These are phyloP conservation scores for Fusarium euwallaceae DNA, from an alignment of 2,329 filamentous ascomycete species.

Conservation along the genomic window DNA sequence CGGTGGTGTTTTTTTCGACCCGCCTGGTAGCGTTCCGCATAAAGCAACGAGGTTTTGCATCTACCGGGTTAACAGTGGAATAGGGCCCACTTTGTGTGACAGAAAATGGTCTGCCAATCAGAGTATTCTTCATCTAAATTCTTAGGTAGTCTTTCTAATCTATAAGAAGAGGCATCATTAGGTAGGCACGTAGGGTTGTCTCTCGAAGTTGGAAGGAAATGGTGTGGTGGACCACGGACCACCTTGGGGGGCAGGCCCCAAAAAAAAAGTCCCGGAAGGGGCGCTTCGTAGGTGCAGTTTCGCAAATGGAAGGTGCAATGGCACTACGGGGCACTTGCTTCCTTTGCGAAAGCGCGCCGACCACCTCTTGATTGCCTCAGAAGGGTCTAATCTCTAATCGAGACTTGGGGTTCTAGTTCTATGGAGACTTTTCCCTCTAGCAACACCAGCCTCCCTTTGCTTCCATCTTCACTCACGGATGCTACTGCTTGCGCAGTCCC, in stretches of 20 bases:
- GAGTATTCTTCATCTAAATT: no score
- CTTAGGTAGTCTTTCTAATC: no score
- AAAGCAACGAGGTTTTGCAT: no score
- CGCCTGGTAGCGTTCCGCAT: no score
- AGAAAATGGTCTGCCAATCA: no score
- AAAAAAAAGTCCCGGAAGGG: conserved; percentile 6
- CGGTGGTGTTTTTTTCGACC: no score
- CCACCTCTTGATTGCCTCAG: conserved; percentile 35
- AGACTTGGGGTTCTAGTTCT: no score
- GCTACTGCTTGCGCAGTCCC: background rate
- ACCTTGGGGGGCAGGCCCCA: background rate
- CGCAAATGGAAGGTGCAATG: conserved; percentile 33
- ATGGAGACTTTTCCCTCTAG: background rate
- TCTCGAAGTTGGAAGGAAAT: background rate
- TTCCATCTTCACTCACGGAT: background rate
- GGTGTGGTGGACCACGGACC: background rate
- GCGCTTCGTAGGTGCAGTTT: background rate
- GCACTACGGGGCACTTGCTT: conserved; percentile 4
- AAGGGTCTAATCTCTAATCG: conserved; percentile 10
- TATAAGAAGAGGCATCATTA: no score
- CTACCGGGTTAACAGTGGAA: no score
- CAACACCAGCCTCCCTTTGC: conserved; percentile 26
- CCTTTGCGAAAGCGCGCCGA: conserved; percentile 14
- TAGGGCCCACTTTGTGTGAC: no score
- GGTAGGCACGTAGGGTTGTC: background rate